These are phyloP conservation scores for Cucumis cinereus DNA, from an alignment of 306 rosid species.

Conservation along the genomic window DNA sequence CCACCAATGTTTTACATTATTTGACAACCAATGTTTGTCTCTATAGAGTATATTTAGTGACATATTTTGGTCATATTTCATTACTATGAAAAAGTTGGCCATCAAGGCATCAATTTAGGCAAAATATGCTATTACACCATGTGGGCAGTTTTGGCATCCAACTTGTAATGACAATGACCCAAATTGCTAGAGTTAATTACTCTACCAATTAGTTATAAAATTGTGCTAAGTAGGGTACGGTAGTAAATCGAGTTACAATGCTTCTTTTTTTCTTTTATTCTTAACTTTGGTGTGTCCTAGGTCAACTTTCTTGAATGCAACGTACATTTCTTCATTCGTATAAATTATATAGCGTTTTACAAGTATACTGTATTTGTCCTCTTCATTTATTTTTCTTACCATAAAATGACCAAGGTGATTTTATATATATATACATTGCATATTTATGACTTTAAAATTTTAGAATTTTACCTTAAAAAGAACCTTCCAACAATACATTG, in stretches of 20 bases:
- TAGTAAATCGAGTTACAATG: too few relatives aligned
- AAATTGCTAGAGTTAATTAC: not conserved
- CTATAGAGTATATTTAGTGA: not conserved
- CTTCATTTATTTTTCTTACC: too few relatives aligned
- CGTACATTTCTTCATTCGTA: too few relatives aligned
- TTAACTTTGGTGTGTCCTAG: not conserved
- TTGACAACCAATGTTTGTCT: not conserved
- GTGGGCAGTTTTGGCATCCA: not conserved
- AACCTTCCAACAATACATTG: too few relatives aligned
- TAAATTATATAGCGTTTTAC: too few relatives aligned
- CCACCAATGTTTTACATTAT: not conserved
- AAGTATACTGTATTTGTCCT: too few relatives aligned
- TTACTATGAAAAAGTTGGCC: not conserved
- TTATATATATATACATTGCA: too few relatives aligned
- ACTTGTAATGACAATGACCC: not conserved
- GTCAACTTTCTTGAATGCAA: too few relatives aligned
- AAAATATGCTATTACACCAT: not conserved
- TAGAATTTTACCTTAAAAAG: too few relatives aligned
- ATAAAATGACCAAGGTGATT: too few relatives aligned
- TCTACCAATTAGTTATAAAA: not conserved
- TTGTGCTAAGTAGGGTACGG: not conserved
- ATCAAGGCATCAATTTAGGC: not conserved
- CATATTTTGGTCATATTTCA: not conserved
- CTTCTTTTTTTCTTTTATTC: not conserved
- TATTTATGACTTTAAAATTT: too few relatives aligned